These are phyloP conservation scores for Toxoplasma gondii DNA, from an alignment of 169 alveolate genomes.

Conservation along the genomic window DNA sequence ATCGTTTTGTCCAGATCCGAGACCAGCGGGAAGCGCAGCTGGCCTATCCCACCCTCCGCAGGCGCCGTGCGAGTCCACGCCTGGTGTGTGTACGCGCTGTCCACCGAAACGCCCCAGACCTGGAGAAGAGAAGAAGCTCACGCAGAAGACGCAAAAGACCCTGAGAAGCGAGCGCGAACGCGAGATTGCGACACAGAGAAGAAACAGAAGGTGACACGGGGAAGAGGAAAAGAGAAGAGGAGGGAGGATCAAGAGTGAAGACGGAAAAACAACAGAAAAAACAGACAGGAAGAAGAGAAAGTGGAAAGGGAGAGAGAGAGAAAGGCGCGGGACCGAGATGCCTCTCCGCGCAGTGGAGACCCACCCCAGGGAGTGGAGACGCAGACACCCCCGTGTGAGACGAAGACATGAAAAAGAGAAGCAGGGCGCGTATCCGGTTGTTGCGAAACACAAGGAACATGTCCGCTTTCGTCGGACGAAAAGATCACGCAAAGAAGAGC, in stretches of 20 bases:
- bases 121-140: neutral
- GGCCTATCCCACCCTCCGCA: conserved; percentile 97
- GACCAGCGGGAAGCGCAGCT: conserved; percentile 87
- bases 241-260: neutral
- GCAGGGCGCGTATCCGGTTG: too few relatives aligned
- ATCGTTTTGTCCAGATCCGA: conserved; percentile 92
- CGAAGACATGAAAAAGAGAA: too few relatives aligned
- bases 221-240: neutral
- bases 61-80: conserved; percentile 96
- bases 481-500: too few relatives aligned
- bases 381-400: too few relatives aligned
- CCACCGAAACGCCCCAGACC: conserved; percentile 95
- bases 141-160: neutral
- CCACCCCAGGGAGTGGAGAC: too few relatives aligned
- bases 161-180: neutral
- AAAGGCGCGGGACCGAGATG: too few relatives aligned
- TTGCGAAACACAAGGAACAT: too few relatives aligned
- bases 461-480: too few relatives aligned
- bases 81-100: conserved; percentile 94
- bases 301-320: too few relatives aligned
- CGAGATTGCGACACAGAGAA: neutral
- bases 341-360: too few relatives aligned
- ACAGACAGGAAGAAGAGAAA: too few relatives aligned
- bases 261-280: neutral
- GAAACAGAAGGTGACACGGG: too few relatives aligned